phyloP scores from a whole-genome alignment of 2,329 filamentous ascomycete genomes.

The Pseudocercospora crystallina region DNA sequence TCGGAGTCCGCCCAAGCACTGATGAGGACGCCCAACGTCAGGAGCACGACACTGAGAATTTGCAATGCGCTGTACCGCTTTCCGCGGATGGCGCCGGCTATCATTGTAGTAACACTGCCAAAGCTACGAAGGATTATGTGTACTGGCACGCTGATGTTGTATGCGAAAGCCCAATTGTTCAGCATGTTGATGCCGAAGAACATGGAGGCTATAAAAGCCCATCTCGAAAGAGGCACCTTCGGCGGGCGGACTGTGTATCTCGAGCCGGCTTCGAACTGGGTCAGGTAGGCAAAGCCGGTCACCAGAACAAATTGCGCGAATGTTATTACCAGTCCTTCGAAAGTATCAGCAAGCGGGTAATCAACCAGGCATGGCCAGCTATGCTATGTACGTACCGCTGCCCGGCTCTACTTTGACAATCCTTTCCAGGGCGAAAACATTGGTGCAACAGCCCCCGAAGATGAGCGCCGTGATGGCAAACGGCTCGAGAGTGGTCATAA shows the following conservation, averaged over 20 bases:
- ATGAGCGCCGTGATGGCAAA: slow-evolving; percentile 73
- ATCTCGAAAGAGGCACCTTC: slow-evolving; percentile 78
- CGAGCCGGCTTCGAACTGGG: slow-evolving; percentile 52
- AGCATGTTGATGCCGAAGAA: slow-evolving; percentile 94
- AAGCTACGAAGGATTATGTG: slow-evolving; percentile 96
- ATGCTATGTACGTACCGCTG: slow-evolving; percentile 60
- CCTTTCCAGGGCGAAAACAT: slow-evolving; percentile 94
- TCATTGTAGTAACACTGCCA: slow-evolving; percentile 92
- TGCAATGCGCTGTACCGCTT: slow-evolving; percentile 81
- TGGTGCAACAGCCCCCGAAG: slow-evolving; percentile 93
- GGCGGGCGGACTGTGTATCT: slow-evolving; percentile 75
- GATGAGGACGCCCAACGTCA: slow-evolving; percentile 82
- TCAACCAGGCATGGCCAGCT: not conserved
- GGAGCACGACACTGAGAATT: slow-evolving; percentile 73
- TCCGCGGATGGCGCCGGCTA: slow-evolving; percentile 82
- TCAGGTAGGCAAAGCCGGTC: slow-evolving; percentile 56
- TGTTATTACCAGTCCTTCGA: slow-evolving; percentile 62
- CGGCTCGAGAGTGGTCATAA: slow-evolving; percentile 22
- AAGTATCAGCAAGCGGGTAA: not conserved
- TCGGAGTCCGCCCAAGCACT: slow-evolving; percentile 88
- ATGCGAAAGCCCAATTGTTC: slow-evolving; percentile 97
- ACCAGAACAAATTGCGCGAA: slow-evolving; percentile 59
- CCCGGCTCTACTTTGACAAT: slow-evolving; percentile 88
- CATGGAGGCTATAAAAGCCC: slow-evolving; percentile 83
- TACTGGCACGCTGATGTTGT: slow-evolving; percentile 91